Evolutionary conservation across 169 alveolate genomes (phyloP), one percentile per base, ranked within the genome.

Genomic region (Eimeria tenella): DNA sequence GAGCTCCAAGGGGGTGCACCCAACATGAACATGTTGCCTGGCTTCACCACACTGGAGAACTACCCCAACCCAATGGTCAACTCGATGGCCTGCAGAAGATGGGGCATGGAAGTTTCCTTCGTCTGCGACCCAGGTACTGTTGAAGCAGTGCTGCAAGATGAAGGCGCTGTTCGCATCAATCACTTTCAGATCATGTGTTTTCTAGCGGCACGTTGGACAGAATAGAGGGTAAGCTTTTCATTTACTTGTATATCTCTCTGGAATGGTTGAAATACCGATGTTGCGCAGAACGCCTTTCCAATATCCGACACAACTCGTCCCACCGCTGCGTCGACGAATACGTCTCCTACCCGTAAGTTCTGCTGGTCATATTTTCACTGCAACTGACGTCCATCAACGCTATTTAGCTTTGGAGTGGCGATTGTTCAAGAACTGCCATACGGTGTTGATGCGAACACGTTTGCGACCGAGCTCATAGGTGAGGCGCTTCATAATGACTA

Each of bases 121-220:
- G 87, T 94, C 7, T 94, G 96, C 50, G 96, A 94, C 86, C 96
- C 96, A 55, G 96, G 96, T 94, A 63, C 11, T 73, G 50, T 4
- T 0, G 63, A 31, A 5, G 5, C 1, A 17, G 55, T 17, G 53
- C 19, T 60, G 7, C 42, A 31, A 52, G 70, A 21, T 21, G 55
- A 21, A n/a, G 23, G 8, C 70, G 19, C 23, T 86, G 71, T 23
- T 4, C 23, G 23, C 82, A 13, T 77, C 68, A 65, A 42, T 55
- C n/a, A 23, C 5, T 10, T 10, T 9, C 23, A 91, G 94, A 91
- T 42, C 75, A 77, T 21, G 94, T 91, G 74, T 68, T 91, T 83
- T 75, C 90, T 4, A 55, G 90, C 71, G 42, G 55, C 77, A 86
- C 86, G 55, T 49, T 73, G 49, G 94, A 91, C 86, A 75, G 94